Evolutionary conservation across 176 grass and related monocot species (phyloP).

Genomic region (Oryza brachyantha): DNA sequence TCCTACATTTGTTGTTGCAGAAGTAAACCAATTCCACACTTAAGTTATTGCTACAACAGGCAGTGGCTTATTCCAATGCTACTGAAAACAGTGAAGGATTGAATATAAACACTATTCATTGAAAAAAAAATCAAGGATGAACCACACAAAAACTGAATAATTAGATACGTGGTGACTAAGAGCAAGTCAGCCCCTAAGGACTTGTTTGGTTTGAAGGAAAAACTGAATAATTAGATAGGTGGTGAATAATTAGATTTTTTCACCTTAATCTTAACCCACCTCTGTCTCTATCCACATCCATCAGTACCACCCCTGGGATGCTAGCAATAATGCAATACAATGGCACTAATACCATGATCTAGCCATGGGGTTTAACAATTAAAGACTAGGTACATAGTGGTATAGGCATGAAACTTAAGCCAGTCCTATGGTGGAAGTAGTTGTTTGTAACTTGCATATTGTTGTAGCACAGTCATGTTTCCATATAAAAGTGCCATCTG

Average conservation of each 20-base stretch:
- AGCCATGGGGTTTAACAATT: background rate
- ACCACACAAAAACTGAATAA: constrained; percentile 6
- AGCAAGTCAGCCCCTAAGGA: constrained; percentile 6
- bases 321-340: background rate
- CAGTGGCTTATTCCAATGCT: constrained; percentile 15
- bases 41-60: constrained; percentile 3
- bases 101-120: background rate
- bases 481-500: background rate
- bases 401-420: background rate
- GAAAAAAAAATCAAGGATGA: constrained; percentile 1
- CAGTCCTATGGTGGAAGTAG: background rate
- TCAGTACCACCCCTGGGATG: background rate
- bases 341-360: background rate
- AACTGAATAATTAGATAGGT: constrained; percentile 11
- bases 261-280: background rate
- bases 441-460: background rate
- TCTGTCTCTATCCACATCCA: background rate
- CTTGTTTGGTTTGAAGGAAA: too few species aligned
- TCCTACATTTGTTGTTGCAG: constrained; percentile 49
- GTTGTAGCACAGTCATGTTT: background rate
- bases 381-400: background rate
- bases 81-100: background rate
- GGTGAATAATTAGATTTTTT: background rate
- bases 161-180: background rate
- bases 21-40: background rate